Evolutionary conservation across 2,329 filamentous ascomycete species (phyloP).

Genomic region (Myriosclerotinia curreyana): DNA sequence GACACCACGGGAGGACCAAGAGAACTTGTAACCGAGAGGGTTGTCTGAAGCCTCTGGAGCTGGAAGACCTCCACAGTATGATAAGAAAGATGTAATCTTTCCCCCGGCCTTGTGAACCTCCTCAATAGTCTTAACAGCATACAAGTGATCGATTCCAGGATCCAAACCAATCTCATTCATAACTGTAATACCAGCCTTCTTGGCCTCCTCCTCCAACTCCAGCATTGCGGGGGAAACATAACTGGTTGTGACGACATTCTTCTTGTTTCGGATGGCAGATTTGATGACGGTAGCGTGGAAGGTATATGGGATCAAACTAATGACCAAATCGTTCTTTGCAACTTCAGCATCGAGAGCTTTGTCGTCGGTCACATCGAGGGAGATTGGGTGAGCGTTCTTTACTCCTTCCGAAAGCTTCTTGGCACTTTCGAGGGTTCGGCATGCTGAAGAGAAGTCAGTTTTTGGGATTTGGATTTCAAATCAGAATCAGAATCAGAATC

Average conservation of each 20-base stretch:
- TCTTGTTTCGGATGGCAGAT: conserved; percentile 88
- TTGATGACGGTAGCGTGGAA: conserved; percentile 89
- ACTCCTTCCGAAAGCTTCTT: conserved; percentile 71
- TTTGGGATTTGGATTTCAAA: too few species aligned
- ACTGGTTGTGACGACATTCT: conserved; percentile 91
- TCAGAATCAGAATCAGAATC: too few species aligned
- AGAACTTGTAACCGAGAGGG: conserved; percentile 92
- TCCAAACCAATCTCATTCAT: conserved; percentile 91
- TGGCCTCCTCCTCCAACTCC: conserved; percentile 77
- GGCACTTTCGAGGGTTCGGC: conserved; percentile 61
- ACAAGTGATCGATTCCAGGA: conserved; percentile 67
- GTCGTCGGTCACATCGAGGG: conserved; percentile 78
- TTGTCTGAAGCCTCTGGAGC: conserved; percentile 76
- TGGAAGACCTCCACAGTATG: conserved; percentile 79
- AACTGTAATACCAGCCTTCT: conserved; percentile 91
- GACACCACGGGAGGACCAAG: conserved; percentile 64
- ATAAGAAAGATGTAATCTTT: conserved; percentile 68
- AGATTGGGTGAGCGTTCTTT: conserved; percentile 48
- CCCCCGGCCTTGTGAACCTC: conserved; percentile 84
- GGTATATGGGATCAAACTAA: conserved; percentile 86
- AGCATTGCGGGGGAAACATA: conserved; percentile 92
- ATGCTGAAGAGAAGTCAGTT: conserved; percentile 5
- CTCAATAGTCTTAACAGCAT: conserved; percentile 84
- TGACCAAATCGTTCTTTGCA: conserved; percentile 74
- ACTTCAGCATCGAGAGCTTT: conserved; percentile 77